These are phyloP conservation scores for Lipomyces mesembrius DNA, from an alignment of 805 yeast genomes.

Conservation along the genomic window DNA sequence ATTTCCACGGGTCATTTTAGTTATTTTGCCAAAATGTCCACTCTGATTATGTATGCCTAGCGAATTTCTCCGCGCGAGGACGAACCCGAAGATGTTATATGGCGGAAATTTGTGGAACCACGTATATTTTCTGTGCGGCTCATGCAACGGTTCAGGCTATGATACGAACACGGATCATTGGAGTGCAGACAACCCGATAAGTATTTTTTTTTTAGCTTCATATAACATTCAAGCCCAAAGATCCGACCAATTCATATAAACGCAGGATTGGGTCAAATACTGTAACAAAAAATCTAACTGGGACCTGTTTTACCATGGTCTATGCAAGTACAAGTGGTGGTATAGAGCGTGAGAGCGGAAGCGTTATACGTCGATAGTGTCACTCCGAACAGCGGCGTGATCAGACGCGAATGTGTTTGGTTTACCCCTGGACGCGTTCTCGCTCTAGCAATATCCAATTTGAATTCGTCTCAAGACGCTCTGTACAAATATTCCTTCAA, in stretches of 20 bases:
- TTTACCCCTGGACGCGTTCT: slow-evolving; percentile 5
- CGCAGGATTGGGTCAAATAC: neutral
- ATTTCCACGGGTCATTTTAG: slow-evolving; percentile 73
- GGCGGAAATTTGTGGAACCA: neutral
- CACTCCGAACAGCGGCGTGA: neutral
- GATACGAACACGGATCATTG: too few species aligned
- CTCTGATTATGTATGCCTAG: neutral
- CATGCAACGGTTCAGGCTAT: too few species aligned
- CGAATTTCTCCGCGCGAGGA: neutral
- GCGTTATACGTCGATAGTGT: neutral
- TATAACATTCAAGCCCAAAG: too few species aligned
- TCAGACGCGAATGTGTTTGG: neutral
- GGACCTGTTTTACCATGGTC: too few species aligned
- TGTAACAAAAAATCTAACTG: too few species aligned
- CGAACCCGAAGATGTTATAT: neutral
- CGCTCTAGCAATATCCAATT: neutral
- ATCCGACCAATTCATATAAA: too few species aligned
- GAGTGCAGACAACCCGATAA: too few species aligned
- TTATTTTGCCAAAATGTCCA: neutral
- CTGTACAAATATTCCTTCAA: neutral
- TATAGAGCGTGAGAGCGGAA: neutral
- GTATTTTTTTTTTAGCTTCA: too few species aligned
- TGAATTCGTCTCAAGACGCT: neutral
- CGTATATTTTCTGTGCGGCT: neutral
- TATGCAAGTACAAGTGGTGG: neutral